Percentiles rank a stretch among this genome's conserved stretches.
These are phyloP conservation scores for Glycine tomentella DNA, from an alignment of 306 rosid genomes.

Conservation along the genomic window DNA sequence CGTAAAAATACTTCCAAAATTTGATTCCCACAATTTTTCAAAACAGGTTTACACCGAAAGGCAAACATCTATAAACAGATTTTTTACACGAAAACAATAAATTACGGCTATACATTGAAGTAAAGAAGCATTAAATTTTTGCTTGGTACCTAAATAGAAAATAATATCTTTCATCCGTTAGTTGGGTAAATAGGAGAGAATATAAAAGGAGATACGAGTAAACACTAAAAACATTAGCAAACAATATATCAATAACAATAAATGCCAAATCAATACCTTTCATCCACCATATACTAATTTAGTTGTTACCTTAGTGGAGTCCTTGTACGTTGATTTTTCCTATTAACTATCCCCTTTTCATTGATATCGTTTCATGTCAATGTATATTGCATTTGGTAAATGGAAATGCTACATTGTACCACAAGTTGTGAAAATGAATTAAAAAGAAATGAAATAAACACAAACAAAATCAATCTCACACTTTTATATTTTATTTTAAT, in stretches of 20 bases:
- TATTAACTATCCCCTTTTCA: neutral
- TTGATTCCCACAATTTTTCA: neutral
- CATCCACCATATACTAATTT: neutral
- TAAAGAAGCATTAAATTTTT: neutral
- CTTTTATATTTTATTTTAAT: too few relatives aligned
- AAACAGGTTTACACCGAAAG: neutral
- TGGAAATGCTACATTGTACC: neutral
- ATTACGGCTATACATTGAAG: neutral
- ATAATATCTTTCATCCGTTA: neutral
- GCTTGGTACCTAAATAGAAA: neutral
- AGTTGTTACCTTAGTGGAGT: neutral
- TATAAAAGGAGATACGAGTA: neutral
- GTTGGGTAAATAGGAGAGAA: neutral
- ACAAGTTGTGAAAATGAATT: too few relatives aligned
- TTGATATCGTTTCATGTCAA: neutral
- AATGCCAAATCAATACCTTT: conserved; percentile 4
- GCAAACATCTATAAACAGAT: neutral
- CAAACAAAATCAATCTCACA: too few relatives aligned
- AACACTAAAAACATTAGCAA: neutral
- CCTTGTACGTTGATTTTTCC: neutral
- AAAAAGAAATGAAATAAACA: too few relatives aligned
- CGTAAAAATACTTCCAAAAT: neutral
- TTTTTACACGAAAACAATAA: neutral
- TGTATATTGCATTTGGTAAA: neutral
- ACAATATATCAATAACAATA: neutral